A percentile compares a stretch with the other conserved stretches of the same genome.
phyloP scores from a whole-genome alignment of 1,284 basidiomycete genomes.

The Malassezia restricta region DNA sequence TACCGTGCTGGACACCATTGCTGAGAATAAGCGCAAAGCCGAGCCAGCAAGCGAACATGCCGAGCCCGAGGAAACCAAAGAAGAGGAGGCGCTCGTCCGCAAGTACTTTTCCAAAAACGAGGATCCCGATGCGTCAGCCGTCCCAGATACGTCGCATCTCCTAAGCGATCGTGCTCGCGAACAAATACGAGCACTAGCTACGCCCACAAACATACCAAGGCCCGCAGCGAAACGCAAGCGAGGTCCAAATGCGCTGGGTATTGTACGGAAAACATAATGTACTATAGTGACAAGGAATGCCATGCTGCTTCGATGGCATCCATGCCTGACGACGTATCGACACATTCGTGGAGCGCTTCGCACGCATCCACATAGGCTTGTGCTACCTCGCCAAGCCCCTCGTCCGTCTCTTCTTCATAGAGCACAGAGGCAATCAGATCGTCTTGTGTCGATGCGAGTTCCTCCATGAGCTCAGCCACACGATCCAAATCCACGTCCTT shows the following conservation, averaged over 20 bases:
- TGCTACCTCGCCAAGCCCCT: not conserved
- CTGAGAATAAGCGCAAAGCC: constrained; percentile 16
- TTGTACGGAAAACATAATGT: constrained; percentile 28
- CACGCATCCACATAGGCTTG: not conserved
- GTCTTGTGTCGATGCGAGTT: constrained; percentile 28
- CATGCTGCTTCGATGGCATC: not conserved
- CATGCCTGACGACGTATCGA: not conserved
- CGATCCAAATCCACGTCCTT: not conserved
- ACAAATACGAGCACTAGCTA: constrained; percentile 9
- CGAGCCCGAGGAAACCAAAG: constrained; percentile 57
- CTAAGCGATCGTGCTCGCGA: constrained; percentile 18
- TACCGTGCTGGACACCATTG: constrained; percentile 22
- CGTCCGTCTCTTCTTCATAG: constrained; percentile 18
- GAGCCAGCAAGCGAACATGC: constrained; percentile 2
- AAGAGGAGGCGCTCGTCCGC: constrained; percentile 77
- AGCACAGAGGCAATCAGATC: constrained; percentile 26
- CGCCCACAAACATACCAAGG: not conserved
- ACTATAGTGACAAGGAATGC: not conserved
- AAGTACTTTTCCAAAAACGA: constrained; percentile 68
- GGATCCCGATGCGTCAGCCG: not conserved
- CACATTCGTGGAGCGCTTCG: not conserved
- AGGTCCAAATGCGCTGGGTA: constrained; percentile 33
- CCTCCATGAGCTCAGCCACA: constrained; percentile 4
- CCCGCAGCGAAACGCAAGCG: constrained; percentile 29
- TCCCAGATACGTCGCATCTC: constrained; percentile 1